A percentile compares a stretch with the other conserved stretches of the same genome.
phyloP scores from a whole-genome alignment of 2,329 filamentous ascomycete genomes.

The Neofusicoccum ribis region DNA sequence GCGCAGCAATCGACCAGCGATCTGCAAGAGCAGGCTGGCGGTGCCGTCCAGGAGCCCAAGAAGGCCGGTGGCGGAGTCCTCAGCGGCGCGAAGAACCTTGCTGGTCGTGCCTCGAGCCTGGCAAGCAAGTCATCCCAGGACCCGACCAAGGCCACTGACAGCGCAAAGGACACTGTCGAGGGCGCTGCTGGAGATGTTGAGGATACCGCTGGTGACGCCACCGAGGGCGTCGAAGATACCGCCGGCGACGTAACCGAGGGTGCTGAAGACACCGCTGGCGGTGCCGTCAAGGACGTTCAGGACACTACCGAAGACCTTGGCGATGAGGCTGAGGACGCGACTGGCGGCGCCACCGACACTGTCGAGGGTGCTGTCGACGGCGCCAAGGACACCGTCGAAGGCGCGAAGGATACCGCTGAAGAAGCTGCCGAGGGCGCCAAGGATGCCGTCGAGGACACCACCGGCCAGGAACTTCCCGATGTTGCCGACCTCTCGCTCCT shows the following conservation, averaged over 20 bases:
- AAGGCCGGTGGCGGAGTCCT: constrained; percentile 13
- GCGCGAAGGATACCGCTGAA: constrained; percentile 23
- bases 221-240: constrained; percentile 38
- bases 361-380: constrained; percentile 24
- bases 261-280: constrained; percentile 27
- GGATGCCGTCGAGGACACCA: constrained; percentile 24
- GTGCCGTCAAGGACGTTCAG: constrained; percentile 26
- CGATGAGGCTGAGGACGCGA: constrained; percentile 18
- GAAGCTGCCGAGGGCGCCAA: constrained; percentile 25
- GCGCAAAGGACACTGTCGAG: constrained; percentile 36
- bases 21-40: constrained; percentile 18
- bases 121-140: constrained; percentile 46
- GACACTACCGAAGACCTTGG: constrained; percentile 23
- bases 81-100: constrained; percentile 38
- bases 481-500: constrained; percentile 49
- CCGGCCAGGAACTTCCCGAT: constrained; percentile 36
- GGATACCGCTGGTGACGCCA: constrained; percentile 32
- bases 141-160: constrained; percentile 36
- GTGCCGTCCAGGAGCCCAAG: constrained; percentile 11
- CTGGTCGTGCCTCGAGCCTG: constrained; percentile 48
- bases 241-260: constrained; percentile 26
- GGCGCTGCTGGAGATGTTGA: constrained; percentile 26
- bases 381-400: constrained; percentile 17
- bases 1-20: constrained; percentile 22
- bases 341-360: constrained; percentile 25